phyloP scores from a whole-genome alignment of 441 rosid species.

The Populus trichocarpa region DNA sequence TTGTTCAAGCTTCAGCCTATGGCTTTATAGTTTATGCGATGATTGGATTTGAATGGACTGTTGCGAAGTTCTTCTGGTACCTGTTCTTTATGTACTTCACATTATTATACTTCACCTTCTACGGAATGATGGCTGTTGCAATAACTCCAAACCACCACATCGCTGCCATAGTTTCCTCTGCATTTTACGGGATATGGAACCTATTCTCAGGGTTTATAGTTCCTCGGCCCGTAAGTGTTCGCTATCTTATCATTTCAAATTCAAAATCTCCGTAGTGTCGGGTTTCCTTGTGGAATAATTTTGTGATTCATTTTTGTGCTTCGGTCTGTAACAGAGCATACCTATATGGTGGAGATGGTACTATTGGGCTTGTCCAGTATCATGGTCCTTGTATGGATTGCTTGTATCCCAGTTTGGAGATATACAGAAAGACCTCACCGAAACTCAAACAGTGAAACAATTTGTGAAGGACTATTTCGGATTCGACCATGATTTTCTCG shows the following conservation, averaged over 20 bases:
- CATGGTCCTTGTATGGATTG: slow-evolving; percentile 61
- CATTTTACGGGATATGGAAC: slow-evolving; percentile 58
- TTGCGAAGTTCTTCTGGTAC: slow-evolving; percentile 59
- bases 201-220: slow-evolving; percentile 62
- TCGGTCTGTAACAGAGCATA: slow-evolving; percentile 29
- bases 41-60: slow-evolving; percentile 61
- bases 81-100: slow-evolving; percentile 59
- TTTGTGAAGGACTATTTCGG: slow-evolving; percentile 27
- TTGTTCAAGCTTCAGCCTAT: slow-evolving; percentile 45
- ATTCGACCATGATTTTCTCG: slow-evolving; percentile 37
- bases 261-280: not conserved
- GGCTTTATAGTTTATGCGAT: slow-evolving; percentile 54
- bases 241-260: no score
- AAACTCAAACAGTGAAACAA: slow-evolving; percentile 20
- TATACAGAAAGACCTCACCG: slow-evolving; percentile 9
- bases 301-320: not conserved
- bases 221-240: slow-evolving; percentile 50
- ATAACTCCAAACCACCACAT: slow-evolving; percentile 60
- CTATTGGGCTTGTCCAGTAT: slow-evolving; percentile 49
- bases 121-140: slow-evolving; percentile 63
- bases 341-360: slow-evolving; percentile 77
- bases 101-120: slow-evolving; percentile 64
- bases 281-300: not conserved
- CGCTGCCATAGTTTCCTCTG: slow-evolving; percentile 43
- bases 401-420: slow-evolving; percentile 49